Base-by-base conservation (phyloP, 2,329 filamentous ascomycete genomes). In the Talaromyces sp. region DNA sequence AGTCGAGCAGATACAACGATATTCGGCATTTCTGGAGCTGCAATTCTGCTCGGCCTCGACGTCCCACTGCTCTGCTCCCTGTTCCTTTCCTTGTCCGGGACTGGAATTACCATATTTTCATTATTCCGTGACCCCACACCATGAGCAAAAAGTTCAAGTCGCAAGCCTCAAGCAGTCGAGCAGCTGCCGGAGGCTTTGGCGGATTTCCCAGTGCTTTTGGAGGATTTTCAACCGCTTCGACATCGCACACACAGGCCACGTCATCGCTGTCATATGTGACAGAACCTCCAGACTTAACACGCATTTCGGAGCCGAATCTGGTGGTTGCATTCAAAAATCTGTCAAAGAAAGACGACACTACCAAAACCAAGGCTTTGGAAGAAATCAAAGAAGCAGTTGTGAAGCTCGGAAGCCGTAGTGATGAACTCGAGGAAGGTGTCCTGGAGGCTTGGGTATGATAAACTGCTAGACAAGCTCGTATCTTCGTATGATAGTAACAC, bases 281-380 rank as follows among this genome's bases (percentile, higher is more conserved):
- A 58, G 92, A 96, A 69, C 90, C 91, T 10, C 90, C 90, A 54
- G 89, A 96, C 69, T 85, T 96, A 66, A 86, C 87, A 35, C 79
- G 79, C 50, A 86, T 99, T 62, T 89, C 87, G 51, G 88, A 96
- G 67, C 84, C 92, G 8, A 89, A 95, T 69, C 81, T 93, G 41
- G 86, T 93, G 41, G 92, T 98, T 14, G 86, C 88, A n/a, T 91
- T 97, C 78, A 96, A 97, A 76, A 96, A 96, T 67, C 77, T 97
- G 3, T 83, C 88, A 56, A 99, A 98, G 78, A 96, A 95, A 76
- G 93, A 97, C 77, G 89, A 88, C 69, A 96, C 87, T 11, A 99
- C 95, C 41, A 96, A 96, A 73, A 83, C 89, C 8, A 96, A 93
- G 73, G 93, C 91, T 0, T 79, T 99, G 29, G 93, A 98, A 68